Percentiles rank a stretch among this genome's conserved stretches.
These are phyloP conservation scores for Nigrograna mackinnonii DNA, from an alignment of 2,329 filamentous ascomycete genomes.

Conservation along the genomic window DNA sequence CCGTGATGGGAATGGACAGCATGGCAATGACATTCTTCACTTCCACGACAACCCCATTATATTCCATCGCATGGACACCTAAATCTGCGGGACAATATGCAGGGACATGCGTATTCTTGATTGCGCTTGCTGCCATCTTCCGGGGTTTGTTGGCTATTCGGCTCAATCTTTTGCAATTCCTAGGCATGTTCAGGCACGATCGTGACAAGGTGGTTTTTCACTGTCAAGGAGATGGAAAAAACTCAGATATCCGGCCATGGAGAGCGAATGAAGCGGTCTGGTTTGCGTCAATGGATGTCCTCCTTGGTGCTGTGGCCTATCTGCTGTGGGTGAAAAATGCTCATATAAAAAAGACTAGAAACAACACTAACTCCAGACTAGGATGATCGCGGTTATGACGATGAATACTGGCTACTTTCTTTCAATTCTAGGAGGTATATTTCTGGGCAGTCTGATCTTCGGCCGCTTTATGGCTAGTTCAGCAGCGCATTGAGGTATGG, in stretches of 20 bases:
- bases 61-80: slow-evolving; percentile 73
- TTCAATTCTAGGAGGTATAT: slow-evolving; percentile 73
- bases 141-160: slow-evolving; percentile 73
- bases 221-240: slow-evolving; percentile 40
- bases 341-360: background rate
- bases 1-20: slow-evolving; percentile 11
- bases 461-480: slow-evolving; percentile 61
- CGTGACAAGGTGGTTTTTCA: slow-evolving; percentile 74
- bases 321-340: slow-evolving; percentile 69
- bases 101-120: slow-evolving; percentile 87
- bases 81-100: slow-evolving; percentile 70
- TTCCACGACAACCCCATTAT: slow-evolving; percentile 63
- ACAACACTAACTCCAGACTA: slow-evolving; percentile 39
- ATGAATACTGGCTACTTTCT: slow-evolving; percentile 83
- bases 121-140: slow-evolving; percentile 70
- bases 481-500: slow-evolving; percentile 1
- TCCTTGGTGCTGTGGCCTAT: slow-evolving; percentile 77
- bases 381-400: slow-evolving; percentile 90
- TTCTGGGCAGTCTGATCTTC: slow-evolving; percentile 78
- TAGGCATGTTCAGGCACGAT: slow-evolving; percentile 60
- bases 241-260: slow-evolving; percentile 67
- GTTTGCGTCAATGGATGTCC: slow-evolving; percentile 68
- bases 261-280: slow-evolving; percentile 76
- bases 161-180: slow-evolving; percentile 53
- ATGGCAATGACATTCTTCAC: slow-evolving; percentile 68